These are phyloP conservation scores for Pseudocercospora pini-densiflorae DNA, from an alignment of 2,329 filamentous ascomycete species.

Conservation along the genomic window DNA sequence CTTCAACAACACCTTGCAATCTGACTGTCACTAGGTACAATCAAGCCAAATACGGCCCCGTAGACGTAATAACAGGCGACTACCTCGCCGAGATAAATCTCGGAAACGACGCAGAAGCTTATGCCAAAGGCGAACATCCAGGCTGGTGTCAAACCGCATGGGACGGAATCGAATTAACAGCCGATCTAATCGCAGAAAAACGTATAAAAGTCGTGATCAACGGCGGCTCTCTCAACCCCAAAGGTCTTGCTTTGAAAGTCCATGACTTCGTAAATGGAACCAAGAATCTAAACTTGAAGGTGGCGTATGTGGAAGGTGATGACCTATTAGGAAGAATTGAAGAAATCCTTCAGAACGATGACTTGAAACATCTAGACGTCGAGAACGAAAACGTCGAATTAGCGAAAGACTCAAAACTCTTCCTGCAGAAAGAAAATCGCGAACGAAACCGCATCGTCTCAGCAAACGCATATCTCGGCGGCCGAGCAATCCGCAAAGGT, in stretches of 20 bases:
- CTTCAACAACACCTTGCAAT: too few species aligned
- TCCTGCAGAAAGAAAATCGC: slow-evolving; percentile 22
- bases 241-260: slow-evolving; percentile 55
- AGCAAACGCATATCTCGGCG: slow-evolving; percentile 47
- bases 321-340: slow-evolving; percentile 28
- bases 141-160: slow-evolving; percentile 49
- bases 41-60: slow-evolving; percentile 34
- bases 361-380: slow-evolving; percentile 31
- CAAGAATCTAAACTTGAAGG: slow-evolving; percentile 45
- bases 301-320: slow-evolving; percentile 54
- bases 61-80: slow-evolving; percentile 60
- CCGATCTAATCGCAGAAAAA: slow-evolving; percentile 53
- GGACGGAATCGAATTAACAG: slow-evolving; percentile 53
- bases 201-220: slow-evolving; percentile 62
- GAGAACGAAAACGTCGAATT: slow-evolving; percentile 30
- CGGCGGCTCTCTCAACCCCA: slow-evolving; percentile 60
- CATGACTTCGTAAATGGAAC: slow-evolving; percentile 38
- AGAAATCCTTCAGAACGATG: slow-evolving; percentile 23
- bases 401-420: slow-evolving; percentile 29
- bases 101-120: slow-evolving; percentile 35
- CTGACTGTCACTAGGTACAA: too few species aligned
- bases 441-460: slow-evolving; percentile 31
- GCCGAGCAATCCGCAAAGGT: slow-evolving; percentile 46
- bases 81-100: slow-evolving; percentile 45
- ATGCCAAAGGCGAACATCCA: slow-evolving; percentile 27